phyloP scores from a whole-genome alignment of 345 rosid genomes.

The Clarkia xantiana region DNA sequence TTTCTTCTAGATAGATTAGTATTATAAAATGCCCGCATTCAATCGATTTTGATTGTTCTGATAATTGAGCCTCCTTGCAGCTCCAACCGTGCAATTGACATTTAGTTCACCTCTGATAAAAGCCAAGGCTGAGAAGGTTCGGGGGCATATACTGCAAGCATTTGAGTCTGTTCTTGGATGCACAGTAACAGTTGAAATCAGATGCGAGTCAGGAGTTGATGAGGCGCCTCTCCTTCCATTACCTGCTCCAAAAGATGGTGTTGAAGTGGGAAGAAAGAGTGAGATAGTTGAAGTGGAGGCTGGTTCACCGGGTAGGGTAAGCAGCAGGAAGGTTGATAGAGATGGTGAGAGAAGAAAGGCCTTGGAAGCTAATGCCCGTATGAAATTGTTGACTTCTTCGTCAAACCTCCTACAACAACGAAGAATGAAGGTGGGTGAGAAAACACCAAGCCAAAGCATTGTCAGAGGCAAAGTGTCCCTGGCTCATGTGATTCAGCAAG shows the following conservation, averaged over 20 bases:
- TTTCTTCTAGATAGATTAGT: conserved; percentile 54
- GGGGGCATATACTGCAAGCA: conserved; percentile 22
- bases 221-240: conserved; percentile 20
- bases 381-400: conserved; percentile 10
- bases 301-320: conserved; percentile 31
- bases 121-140: conserved; percentile 45
- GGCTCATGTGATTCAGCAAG: conserved; percentile 76
- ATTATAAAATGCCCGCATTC: conserved; percentile 8
- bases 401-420: not conserved
- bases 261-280: conserved; percentile 31
- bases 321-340: conserved; percentile 9
- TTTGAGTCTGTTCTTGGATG: conserved; percentile 76
- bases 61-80: conserved; percentile 25
- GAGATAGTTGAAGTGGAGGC: conserved; percentile 66
- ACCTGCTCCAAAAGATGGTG: conserved; percentile 24
- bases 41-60: no score
- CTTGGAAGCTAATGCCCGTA: conserved; percentile 13
- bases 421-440: conserved; percentile 37
- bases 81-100: conserved; percentile 70
- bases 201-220: conserved; percentile 41
- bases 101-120: conserved; percentile 52
- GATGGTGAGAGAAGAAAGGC: conserved; percentile 6
- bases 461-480: conserved; percentile 85
- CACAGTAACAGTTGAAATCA: conserved; percentile 63
- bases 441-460: conserved; percentile 55